phyloP scores from a whole-genome alignment of 345 rosid species.

The Litchi chinensis region DNA sequence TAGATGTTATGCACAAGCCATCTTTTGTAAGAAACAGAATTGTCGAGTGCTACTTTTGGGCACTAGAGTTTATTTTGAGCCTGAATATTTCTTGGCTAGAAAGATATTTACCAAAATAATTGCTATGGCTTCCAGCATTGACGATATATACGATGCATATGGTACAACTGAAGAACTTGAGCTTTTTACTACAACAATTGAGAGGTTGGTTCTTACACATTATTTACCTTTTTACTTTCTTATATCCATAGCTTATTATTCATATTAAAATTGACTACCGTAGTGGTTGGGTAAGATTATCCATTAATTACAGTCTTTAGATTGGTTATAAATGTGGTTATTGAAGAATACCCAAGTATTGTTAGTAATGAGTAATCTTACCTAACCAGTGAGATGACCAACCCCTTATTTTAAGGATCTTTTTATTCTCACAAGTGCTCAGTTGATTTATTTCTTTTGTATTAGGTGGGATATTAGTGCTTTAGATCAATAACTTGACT shows the following conservation, averaged over 20 bases:
- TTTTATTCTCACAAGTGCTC: no score
- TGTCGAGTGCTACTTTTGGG: not conserved
- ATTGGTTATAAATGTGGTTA: no score
- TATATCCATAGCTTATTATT: no score
- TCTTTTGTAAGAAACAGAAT: conserved; percentile 28
- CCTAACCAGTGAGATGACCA: no score
- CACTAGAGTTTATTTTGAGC: conserved; percentile 20
- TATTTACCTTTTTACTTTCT: no score
- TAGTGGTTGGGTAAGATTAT: no score
- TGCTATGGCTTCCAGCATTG: conserved; percentile 4
- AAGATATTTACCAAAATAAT: conserved; percentile 23
- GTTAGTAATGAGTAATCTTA: no score
- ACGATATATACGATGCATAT: conserved; percentile 33
- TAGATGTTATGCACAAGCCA: conserved; percentile 27
- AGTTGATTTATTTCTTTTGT: not conserved
- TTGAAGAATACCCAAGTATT: no score
- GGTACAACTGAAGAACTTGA: conserved; percentile 37
- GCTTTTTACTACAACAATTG: conserved; percentile 26
- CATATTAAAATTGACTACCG: no score
- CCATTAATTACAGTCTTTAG: no score
- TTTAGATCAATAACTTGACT: not conserved
- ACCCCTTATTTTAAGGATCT: no score
- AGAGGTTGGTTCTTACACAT: conserved; percentile 16
- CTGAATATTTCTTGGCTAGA: conserved; percentile 21
- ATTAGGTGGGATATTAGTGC: not conserved